phyloP scores from a whole-genome alignment of 2,329 filamentous ascomycete species.

The Botrytis sinoallii region DNA sequence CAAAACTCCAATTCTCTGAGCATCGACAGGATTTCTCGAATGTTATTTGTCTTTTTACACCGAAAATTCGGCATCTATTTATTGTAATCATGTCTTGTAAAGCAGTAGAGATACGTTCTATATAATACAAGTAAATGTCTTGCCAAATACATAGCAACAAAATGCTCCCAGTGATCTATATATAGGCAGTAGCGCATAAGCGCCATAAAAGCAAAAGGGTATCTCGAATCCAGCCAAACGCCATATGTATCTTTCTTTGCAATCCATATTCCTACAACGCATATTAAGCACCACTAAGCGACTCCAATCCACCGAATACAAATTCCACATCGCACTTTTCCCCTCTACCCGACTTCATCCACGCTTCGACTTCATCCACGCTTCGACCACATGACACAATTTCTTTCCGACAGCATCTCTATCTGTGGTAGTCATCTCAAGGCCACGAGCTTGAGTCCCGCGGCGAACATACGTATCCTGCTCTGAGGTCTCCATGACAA shows the following conservation, averaged over 20 bases:
- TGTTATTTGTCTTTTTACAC: not conserved
- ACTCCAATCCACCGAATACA: constrained; percentile 25
- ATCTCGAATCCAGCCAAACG: constrained; percentile 11
- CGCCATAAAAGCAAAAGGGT: constrained; percentile 19
- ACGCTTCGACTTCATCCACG: constrained; percentile 29
- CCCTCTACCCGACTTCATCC: constrained; percentile 22
- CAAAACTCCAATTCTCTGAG: not conserved
- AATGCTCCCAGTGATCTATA: not conserved
- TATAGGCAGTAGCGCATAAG: not conserved
- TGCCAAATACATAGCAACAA: not conserved
- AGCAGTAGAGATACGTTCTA: not conserved
- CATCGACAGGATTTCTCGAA: not conserved
- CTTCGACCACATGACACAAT: constrained; percentile 24
- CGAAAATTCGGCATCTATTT: not conserved
- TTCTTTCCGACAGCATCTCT: constrained; percentile 18
- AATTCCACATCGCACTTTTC: constrained; percentile 25
- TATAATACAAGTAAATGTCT: not conserved
- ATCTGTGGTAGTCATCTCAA: constrained; percentile 22
- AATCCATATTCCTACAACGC: not conserved
- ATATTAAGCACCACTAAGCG: constrained; percentile 7
- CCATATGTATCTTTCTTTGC: not conserved
- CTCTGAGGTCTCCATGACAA: constrained; percentile 11
- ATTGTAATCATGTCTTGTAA: not conserved
- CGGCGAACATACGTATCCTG: constrained; percentile 29
- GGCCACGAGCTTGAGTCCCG: constrained; percentile 25